A percentile compares a stretch with the other conserved stretches of the same genome.
Conservation (phyloP, 345 rosid species). For the Syzygium grande region DNA sequence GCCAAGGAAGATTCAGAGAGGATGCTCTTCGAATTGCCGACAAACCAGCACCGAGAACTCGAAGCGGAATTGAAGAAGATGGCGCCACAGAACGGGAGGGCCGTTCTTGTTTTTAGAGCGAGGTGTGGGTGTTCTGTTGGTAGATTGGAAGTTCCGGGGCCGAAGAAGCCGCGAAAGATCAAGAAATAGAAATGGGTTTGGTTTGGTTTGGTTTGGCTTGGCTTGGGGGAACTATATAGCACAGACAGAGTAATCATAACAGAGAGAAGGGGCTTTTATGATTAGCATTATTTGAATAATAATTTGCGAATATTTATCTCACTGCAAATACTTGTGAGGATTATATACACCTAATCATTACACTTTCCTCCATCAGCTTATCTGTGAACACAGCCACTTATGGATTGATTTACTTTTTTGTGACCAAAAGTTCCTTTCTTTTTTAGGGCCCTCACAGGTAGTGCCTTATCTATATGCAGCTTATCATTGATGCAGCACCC, state of each 20-base stretch:
- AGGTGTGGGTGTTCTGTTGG: conserved; percentile 47
- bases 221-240: background rate
- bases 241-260: background rate
- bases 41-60: conserved; percentile 5
- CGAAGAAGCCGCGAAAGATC: conserved; percentile 67
- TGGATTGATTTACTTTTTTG: background rate
- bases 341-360: background rate
- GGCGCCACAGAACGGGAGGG: conserved; percentile 20
- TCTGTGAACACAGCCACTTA: background rate
- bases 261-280: background rate
- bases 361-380: background rate
- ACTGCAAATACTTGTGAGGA: background rate
- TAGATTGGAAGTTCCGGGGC: conserved; percentile 84
- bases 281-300: background rate
- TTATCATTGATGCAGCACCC: background rate
- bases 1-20: conserved; percentile 38
- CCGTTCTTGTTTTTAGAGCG: conserved; percentile 12
- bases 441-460: background rate
- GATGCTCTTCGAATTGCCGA: conserved; percentile 56
- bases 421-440: background rate
- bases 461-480: background rate
- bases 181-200: conserved; percentile 47
- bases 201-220: background rate
- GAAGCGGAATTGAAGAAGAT: conserved; percentile 16
- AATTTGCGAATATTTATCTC: background rate